Percentiles rank a stretch among this genome's conserved stretches.
Evolutionary conservation across 2,329 filamentous ascomycete genomes (phyloP).

Genomic region (Paracamarosporium sp.): DNA sequence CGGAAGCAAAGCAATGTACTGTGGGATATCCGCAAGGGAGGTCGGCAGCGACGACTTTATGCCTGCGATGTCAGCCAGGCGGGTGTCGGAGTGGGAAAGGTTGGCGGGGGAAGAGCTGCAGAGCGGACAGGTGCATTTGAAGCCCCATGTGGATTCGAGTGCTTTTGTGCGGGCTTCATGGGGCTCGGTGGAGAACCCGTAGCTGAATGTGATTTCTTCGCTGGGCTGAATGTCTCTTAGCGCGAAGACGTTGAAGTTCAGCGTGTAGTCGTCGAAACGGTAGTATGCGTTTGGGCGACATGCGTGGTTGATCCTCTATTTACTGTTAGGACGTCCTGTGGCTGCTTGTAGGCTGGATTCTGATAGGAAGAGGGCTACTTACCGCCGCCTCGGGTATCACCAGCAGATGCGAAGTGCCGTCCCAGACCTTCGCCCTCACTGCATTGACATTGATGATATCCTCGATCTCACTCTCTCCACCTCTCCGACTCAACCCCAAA

Average conservation of each 20-base stretch:
- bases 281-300: slow-evolving; percentile 43
- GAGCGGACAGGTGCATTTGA: slow-evolving; percentile 38
- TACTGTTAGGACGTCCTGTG: background rate
- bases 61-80: slow-evolving; percentile 32
- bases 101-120: slow-evolving; percentile 26
- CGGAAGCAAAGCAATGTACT: slow-evolving; percentile 31
- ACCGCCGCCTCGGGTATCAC: slow-evolving; percentile 39
- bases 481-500: slow-evolving; percentile 23
- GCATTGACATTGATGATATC: slow-evolving; percentile 36
- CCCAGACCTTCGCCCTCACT: slow-evolving; percentile 28
- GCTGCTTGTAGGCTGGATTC: background rate
- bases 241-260: slow-evolving; percentile 35
- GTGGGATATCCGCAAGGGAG: slow-evolving; percentile 19
- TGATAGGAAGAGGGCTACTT: slow-evolving; percentile 13
- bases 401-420: slow-evolving; percentile 22
- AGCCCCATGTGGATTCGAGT: slow-evolving; percentile 33
- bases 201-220: slow-evolving; percentile 39
- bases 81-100: slow-evolving; percentile 29
- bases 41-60: slow-evolving; percentile 33
- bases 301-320: slow-evolving; percentile 41
- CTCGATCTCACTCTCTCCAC: slow-evolving; percentile 20
- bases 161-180: slow-evolving; percentile 21
- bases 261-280: slow-evolving; percentile 37
- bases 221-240: slow-evolving; percentile 33
- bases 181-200: slow-evolving; percentile 32